phyloP scores from a whole-genome alignment of 148 eudicot genomes.

The Persicaria tinctoria region DNA sequence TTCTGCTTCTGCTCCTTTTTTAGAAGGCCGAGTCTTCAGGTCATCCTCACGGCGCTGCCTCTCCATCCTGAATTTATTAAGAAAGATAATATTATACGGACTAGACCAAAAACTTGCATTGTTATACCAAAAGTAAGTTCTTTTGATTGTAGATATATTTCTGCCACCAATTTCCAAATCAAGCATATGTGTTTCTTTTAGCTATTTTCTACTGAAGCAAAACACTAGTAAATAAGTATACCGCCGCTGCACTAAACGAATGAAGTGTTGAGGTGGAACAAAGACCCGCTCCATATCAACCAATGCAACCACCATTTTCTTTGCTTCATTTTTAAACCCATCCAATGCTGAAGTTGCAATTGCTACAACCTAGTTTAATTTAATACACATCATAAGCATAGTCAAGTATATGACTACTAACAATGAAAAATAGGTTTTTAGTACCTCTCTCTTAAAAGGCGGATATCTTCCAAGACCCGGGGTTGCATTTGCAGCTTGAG shows the following conservation, averaged over 20 bases:
- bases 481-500: slow-evolving; percentile 93
- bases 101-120: not conserved
- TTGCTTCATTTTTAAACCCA: slow-evolving; percentile 86
- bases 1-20: slow-evolving; percentile 62
- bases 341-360: slow-evolving; percentile 89
- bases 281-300: slow-evolving; percentile 99
- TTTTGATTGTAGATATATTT: no score
- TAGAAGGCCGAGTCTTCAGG: slow-evolving; percentile 66
- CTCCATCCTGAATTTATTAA: slow-evolving; percentile 68
- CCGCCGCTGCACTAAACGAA: slow-evolving; percentile 98
- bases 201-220: not conserved
- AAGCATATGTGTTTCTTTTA: no score
- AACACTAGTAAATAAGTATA: slow-evolving; percentile 22
- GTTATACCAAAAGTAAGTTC: not conserved
- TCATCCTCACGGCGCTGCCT: slow-evolving; percentile 97
- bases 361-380: slow-evolving; percentile 59
- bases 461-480: slow-evolving; percentile 99
- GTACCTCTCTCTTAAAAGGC: slow-evolving; percentile 95
- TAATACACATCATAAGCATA: not conserved
- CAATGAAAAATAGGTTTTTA: not conserved
- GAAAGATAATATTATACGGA: not conserved
- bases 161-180: no score
- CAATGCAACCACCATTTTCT: slow-evolving; percentile 90
- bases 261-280: slow-evolving; percentile 98
- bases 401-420: not conserved